Evolutionary conservation across 2,329 filamentous ascomycete species (phyloP), one percentile per base, ranked within the genome.

Genomic region (Cercospora nicotianae): DNA sequence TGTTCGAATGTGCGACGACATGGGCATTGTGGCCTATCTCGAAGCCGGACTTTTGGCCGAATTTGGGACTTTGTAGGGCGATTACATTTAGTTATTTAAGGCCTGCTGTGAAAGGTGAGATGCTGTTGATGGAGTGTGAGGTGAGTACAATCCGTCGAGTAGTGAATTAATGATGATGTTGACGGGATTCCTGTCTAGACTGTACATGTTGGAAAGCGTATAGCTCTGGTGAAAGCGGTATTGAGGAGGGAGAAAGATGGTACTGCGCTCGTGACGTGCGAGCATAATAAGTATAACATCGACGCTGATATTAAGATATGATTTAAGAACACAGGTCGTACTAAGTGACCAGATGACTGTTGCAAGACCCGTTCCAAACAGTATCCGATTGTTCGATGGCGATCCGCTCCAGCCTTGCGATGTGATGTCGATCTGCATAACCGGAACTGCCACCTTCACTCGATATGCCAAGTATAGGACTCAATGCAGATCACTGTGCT

Each of bases 201-300:
- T 62, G 69, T 74, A 4, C 69, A 74, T 69, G 72, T 72, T 48
- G 70, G 72, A 2, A 73, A 73, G 59, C 42, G 72, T 3, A 64
- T 73, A 26, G 69, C 68, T 13, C 20, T 73, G 60, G 30, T 72
- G 23, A 66, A 64, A 30, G 72, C 59, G 6, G 66, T 69, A 31
- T 55, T 74, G 64, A 74, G 71, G 59, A 65, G 73, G 31, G 69
- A 72, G 53, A 71, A 63, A 18, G 72, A 74, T 60, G 73, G 72
- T 8, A 69, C 67, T 36, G 60, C 68, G 9, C 45, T 73, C 16
- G 70, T 71, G 23, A 72, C 69, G 8, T 73, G 73, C 60, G 73
- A 74, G 59, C 72, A 74, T 63, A 70, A 73, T 20, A 70, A 72
- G 63, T 72, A 72, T n/a, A 73, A 73, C 61, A 65, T 71, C 18